These are phyloP conservation scores for Phalaenopsis equestris DNA, from an alignment of 106 monocot species.

Conservation along the genomic window DNA sequence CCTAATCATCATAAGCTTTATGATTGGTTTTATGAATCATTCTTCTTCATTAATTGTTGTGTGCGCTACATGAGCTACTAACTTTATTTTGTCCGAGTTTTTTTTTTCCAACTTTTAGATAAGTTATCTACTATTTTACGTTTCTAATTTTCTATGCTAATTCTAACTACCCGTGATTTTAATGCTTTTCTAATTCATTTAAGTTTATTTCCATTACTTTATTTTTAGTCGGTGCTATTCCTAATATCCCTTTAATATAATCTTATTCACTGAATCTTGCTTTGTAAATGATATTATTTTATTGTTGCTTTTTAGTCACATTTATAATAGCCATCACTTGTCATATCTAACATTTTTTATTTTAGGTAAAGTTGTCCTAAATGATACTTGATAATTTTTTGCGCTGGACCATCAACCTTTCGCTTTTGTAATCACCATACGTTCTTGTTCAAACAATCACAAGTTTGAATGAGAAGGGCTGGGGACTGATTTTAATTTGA, in stretches of 20 bases:
- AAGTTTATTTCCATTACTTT: neutral
- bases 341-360: neutral
- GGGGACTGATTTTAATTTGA: too few relatives aligned
- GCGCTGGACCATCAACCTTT: too few relatives aligned
- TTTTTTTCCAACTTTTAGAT: neutral
- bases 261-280: neutral
- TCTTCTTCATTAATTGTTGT: neutral
- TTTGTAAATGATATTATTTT: neutral
- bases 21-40: neutral
- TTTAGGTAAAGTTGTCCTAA: neutral
- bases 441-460: too few relatives aligned
- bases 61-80: neutral
- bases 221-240: neutral
- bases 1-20: too few relatives aligned
- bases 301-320: neutral
- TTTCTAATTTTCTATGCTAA: neutral
- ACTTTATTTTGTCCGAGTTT: neutral
- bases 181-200: neutral
- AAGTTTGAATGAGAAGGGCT: too few relatives aligned
- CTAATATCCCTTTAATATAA: neutral
- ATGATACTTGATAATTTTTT: neutral
- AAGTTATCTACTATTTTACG: neutral
- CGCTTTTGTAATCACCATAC: too few relatives aligned
- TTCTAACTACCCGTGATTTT: neutral
- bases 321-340: neutral